phyloP scores from a whole-genome alignment of 768 basidiomycete genomes.

The Holtermanniella nyarrowii region DNA sequence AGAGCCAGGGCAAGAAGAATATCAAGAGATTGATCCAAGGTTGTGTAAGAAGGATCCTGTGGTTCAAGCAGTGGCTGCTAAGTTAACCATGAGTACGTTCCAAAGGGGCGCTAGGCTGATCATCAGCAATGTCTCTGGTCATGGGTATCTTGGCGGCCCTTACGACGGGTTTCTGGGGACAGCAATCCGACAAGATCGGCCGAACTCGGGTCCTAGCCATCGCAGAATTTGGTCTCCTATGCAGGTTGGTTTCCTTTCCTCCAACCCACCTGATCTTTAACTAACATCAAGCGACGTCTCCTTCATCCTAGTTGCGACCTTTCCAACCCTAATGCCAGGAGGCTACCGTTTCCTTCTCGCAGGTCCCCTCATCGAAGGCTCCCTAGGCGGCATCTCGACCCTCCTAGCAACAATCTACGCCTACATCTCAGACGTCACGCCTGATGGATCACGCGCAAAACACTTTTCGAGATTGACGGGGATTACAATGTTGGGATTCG shows the following conservation, averaged over 20 bases:
- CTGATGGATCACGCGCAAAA: slow-evolving; percentile 30
- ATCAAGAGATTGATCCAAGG: slow-evolving; percentile 33
- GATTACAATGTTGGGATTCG: slow-evolving; percentile 64
- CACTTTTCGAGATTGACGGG: slow-evolving; percentile 57
- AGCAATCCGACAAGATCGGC: slow-evolving; percentile 63
- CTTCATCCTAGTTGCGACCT: slow-evolving; percentile 68
- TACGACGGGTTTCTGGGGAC: slow-evolving; percentile 80
- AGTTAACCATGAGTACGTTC: slow-evolving; percentile 32
- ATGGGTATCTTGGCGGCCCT: slow-evolving; percentile 71
- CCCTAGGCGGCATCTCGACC: slow-evolving; percentile 67
- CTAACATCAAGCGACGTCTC: slow-evolving; percentile 54
- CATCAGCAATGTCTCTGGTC: slow-evolving; percentile 57
- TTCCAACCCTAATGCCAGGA: slow-evolving; percentile 50
- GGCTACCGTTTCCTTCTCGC: slow-evolving; percentile 60
- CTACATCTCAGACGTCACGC: slow-evolving; percentile 40
- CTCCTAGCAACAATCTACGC: slow-evolving; percentile 56
- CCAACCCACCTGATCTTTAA: neutral
- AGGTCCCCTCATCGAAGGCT: slow-evolving; percentile 68
- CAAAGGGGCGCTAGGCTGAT: neutral
- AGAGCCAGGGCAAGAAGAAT: neutral
- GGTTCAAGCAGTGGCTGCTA: slow-evolving; percentile 35
- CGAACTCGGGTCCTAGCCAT: slow-evolving; percentile 63
- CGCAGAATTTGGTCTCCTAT: slow-evolving; percentile 58
- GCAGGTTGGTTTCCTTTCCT: slow-evolving; percentile 50
- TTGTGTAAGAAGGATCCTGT: slow-evolving; percentile 36